Conservation (phyloP, 208 protist species). For the Leptomonas seymouri region DNA sequence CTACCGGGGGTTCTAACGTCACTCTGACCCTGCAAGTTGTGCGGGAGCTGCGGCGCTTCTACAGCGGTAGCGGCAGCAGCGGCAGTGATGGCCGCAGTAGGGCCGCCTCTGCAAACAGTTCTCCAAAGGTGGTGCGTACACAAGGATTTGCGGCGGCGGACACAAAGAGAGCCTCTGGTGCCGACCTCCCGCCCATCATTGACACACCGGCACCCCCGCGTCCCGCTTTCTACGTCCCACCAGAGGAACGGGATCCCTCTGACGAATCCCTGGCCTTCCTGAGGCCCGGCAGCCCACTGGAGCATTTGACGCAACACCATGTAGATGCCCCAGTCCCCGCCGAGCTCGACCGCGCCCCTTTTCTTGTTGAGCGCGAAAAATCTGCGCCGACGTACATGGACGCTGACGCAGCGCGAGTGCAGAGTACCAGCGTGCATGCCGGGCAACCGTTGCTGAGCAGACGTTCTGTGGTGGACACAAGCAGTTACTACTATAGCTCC, state of each 20-base stretch:
- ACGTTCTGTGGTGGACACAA: conserved; percentile 35
- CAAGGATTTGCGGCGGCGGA: background rate
- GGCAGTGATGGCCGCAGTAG: background rate
- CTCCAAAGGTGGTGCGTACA: conserved; percentile 1
- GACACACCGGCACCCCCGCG: conserved; percentile 58
- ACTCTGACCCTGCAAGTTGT: background rate
- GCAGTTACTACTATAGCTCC: conserved; percentile 41
- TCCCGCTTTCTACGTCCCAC: conserved; percentile 75
- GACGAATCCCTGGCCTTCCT: conserved; percentile 79
- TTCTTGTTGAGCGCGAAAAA: conserved; percentile 27
- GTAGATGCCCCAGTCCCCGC: conserved; percentile 11
- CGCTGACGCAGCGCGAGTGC: conserved; percentile 49
- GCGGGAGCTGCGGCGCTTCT: background rate
- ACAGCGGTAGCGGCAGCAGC: background rate
- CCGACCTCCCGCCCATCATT: conserved; percentile 22
- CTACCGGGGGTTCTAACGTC: background rate
- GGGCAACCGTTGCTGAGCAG: conserved; percentile 53
- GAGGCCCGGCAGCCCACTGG: conserved; percentile 37
- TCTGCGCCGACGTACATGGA: conserved; percentile 45
- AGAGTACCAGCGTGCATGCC: conserved; percentile 76
- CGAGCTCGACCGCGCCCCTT: conserved; percentile 51
- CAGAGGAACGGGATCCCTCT: conserved; percentile 53
- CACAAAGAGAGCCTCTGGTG: too few species aligned
- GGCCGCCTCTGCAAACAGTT: background rate
- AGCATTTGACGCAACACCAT: conserved; percentile 22